Evolutionary conservation across 306 rosid species (phyloP).

Genomic region (Oxytropis ochrocephala): DNA sequence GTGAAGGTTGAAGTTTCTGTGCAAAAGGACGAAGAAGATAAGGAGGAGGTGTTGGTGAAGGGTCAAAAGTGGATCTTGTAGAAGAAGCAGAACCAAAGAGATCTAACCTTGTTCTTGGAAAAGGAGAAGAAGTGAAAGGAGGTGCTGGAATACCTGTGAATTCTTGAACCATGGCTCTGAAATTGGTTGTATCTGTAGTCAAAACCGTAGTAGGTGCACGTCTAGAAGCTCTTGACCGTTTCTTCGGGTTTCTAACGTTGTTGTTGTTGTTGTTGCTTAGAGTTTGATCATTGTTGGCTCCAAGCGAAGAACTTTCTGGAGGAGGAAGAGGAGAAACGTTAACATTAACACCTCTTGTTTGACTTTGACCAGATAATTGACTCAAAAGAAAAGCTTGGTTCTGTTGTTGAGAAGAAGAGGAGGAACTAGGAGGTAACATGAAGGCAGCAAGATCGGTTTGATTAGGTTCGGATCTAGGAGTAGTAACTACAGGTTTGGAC

Average conservation of each 20-base stretch:
- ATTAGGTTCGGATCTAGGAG: conserved; percentile 47
- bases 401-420: conserved; percentile 18
- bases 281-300: conserved; percentile 25
- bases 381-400: conserved; percentile 33
- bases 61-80: conserved; percentile 38
- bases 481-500: conserved; percentile 28
- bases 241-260: conserved; percentile 67
- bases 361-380: conserved; percentile 34
- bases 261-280: conserved; percentile 9
- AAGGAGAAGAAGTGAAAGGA: conserved; percentile 64
- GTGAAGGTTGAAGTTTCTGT: conserved; percentile 35
- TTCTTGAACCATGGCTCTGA: conserved; percentile 99
- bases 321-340: conserved; percentile 6
- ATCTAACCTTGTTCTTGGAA: conserved; percentile 65
- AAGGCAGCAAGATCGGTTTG: conserved; percentile 35
- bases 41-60: conserved; percentile 24
- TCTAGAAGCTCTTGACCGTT: conserved; percentile 83
- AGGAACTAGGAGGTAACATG: conserved; percentile 15
- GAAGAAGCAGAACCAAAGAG: conserved; percentile 45
- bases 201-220: conserved; percentile 95
- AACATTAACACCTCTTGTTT: conserved; percentile 8
- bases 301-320: conserved; percentile 20
- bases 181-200: conserved; percentile 85
- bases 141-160: conserved; percentile 96
- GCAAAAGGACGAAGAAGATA: conserved; percentile 79